Percentiles rank a stretch among this genome's conserved stretches.
phyloP scores from a whole-genome alignment of 352 stramenopile species.

The Phytopythium vexans region DNA sequence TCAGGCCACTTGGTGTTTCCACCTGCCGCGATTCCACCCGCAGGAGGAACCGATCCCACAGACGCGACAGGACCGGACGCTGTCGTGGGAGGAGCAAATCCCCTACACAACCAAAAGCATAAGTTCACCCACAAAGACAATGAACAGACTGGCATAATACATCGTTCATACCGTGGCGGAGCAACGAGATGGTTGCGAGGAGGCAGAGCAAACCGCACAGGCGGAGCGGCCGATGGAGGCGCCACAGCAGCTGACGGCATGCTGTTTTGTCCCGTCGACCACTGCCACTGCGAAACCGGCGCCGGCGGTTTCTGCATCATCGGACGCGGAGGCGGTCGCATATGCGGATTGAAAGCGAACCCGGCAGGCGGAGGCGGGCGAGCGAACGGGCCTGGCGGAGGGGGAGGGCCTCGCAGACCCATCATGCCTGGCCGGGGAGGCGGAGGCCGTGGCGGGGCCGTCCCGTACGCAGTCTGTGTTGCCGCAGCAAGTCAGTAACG shows the following conservation, averaged over 20 bases:
- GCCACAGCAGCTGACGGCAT: slow-evolving; percentile 5
- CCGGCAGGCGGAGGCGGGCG: slow-evolving; percentile 14
- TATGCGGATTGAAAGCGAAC: slow-evolving; percentile 7
- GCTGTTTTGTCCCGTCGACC: slow-evolving; percentile 40
- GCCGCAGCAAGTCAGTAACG: too few relatives aligned
- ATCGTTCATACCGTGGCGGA: slow-evolving; percentile 3
- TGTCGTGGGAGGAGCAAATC: slow-evolving; percentile 13
- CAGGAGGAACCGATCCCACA: slow-evolving; percentile 9
- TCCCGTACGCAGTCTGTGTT: too few relatives aligned
- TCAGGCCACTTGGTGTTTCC: slow-evolving; percentile 78
- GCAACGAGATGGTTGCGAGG: slow-evolving; percentile 6
- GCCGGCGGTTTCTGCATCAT: slow-evolving; percentile 14
- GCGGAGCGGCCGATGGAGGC: slow-evolving; percentile 23
- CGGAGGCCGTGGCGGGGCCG: slow-evolving; percentile 4
- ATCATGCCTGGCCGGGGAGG: slow-evolving; percentile 21
- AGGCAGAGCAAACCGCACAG: slow-evolving; percentile 45
- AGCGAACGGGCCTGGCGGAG: slow-evolving; percentile 14
- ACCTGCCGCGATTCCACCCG: slow-evolving; percentile 8
- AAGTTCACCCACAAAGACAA: too few relatives aligned
- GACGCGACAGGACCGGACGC: slow-evolving; percentile 8
- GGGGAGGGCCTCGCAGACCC: slow-evolving; percentile 16
- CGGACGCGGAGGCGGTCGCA: slow-evolving; percentile 38
- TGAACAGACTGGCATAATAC: neutral
- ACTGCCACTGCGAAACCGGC: slow-evolving; percentile 62
- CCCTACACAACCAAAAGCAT: neutral